Conservation (phyloP, 805 yeast genomes). For the Torulaspora maleeae region DNA sequence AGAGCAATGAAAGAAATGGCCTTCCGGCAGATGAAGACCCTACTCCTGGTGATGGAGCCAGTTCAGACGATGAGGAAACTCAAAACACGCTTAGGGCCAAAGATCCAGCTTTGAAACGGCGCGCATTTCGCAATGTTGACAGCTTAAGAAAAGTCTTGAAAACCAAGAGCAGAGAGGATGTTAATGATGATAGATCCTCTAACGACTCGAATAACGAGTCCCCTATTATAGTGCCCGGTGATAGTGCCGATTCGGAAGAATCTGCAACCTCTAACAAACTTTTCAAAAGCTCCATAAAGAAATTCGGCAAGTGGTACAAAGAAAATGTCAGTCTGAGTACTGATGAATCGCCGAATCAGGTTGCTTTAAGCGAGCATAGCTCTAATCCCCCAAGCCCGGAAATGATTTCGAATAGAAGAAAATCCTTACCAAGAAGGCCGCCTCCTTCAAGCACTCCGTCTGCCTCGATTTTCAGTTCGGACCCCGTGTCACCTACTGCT, state of each 20-base stretch:
- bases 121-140: conserved; percentile 20
- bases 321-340: conserved; percentile 18
- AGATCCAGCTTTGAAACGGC: conserved; percentile 13
- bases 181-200: conserved; percentile 22
- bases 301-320: conserved; percentile 66
- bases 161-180: conserved; percentile 26
- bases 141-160: conserved; percentile 19
- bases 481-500: conserved; percentile 11
- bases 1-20: background rate
- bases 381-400: conserved; percentile 16
- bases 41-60: background rate
- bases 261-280: conserved; percentile 36
- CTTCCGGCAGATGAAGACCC: background rate
- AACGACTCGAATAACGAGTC: conserved; percentile 27
- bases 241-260: conserved; percentile 20
- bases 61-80: conserved; percentile 2
- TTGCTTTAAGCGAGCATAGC: conserved; percentile 1
- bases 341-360: conserved; percentile 5
- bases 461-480: conserved; percentile 7
- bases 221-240: conserved; percentile 5
- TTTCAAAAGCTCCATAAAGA: conserved; percentile 47
- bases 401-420: conserved; percentile 34
- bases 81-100: conserved; percentile 2
- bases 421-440: conserved; percentile 24
- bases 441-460: conserved; percentile 2